A percentile compares a stretch with the other conserved stretches of the same genome.
These are phyloP conservation scores for Davidsoniella virescens DNA, from an alignment of 2,329 filamentous ascomycete genomes.

Conservation along the genomic window DNA sequence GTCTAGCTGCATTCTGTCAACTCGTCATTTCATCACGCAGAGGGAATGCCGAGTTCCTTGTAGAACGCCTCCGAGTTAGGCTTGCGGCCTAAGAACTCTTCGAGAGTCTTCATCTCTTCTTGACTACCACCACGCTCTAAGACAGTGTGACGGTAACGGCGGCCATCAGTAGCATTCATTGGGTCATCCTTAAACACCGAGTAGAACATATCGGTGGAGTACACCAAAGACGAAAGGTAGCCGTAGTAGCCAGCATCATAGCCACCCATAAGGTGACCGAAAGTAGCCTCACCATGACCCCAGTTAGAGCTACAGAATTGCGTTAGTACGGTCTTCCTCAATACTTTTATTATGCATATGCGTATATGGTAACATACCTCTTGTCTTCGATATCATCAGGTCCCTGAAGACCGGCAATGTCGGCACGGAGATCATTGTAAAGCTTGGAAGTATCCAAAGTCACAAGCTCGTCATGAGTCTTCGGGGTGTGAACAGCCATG, in stretches of 20 bases:
- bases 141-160: conserved; percentile 62
- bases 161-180: conserved; percentile 58
- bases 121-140: conserved; percentile 62
- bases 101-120: conserved; percentile 66
- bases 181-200: conserved; percentile 61
- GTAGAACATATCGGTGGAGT: conserved; percentile 77
- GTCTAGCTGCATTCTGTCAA: too few species aligned
- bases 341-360: not conserved
- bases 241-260: conserved; percentile 79
- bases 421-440: conserved; percentile 56
- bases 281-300: conserved; percentile 65
- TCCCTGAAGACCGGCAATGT: conserved; percentile 59
- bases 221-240: conserved; percentile 60
- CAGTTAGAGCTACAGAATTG: conserved; percentile 32
- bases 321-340: not conserved
- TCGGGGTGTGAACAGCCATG: conserved; percentile 62
- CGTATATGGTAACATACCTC: conserved; percentile 25
- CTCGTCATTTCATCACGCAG: too few species aligned
- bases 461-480: conserved; percentile 52
- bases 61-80: conserved; percentile 70
- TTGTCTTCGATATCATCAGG: conserved; percentile 48
- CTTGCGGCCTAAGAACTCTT: conserved; percentile 62
- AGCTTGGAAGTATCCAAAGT: conserved; percentile 45
- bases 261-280: conserved; percentile 68
- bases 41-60: conserved; percentile 45